Base-by-base conservation (phyloP, 176 grass and related monocot species). In the Aegilops umbellulata region DNA sequence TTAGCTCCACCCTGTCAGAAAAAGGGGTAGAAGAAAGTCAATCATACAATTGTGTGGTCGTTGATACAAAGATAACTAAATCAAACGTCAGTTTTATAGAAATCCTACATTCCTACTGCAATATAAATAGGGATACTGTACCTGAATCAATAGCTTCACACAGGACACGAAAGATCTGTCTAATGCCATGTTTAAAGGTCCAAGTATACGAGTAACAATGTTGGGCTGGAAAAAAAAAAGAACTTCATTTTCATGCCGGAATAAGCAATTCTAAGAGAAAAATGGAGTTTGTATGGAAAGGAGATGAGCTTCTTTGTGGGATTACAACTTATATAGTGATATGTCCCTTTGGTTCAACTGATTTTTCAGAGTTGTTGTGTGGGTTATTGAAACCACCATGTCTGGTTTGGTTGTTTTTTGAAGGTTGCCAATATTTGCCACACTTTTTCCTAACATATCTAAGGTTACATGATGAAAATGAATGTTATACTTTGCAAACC, bases 121-220 rank as follows among this genome's bases (percentile, higher is more conserved):
- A 55, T 85, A 76, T 9, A 39, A 69, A 51, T 10, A 20, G 51
- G 60, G 23, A 16, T 55, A 55, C 6, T 55, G 17, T 55, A 39
- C 84, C 75, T 79, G 47, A 86, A 86, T 47, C 75, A 86, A 69
- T 27, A 86, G 75, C 76, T 86, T 86, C 64, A 86, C 51, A 79
- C 75, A 79, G 57, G 64, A 8, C 23, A 86, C 51, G 41, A 32
- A 86, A 79, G 64, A 86, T 26, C 5, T 14, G 8, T 17, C 41
- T 23, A 86, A 17, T 42, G 84, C 47, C 47, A 69, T 23, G 30
- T 22, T 35, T 69, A 86, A 60, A 60, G 84, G 47, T 69, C 30
- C 19, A 79, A 78, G 4, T 42, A 14, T 1, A 60, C 13, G 6
- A 69, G 7, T 11, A 31, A 13, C 2, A 23, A n/a, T 29, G 1